Evolutionary conservation across 495 filamentous ascomycete genomes (phyloP), one percentile per base, ranked within the genome.

Genomic region (Cercophora scortea): DNA sequence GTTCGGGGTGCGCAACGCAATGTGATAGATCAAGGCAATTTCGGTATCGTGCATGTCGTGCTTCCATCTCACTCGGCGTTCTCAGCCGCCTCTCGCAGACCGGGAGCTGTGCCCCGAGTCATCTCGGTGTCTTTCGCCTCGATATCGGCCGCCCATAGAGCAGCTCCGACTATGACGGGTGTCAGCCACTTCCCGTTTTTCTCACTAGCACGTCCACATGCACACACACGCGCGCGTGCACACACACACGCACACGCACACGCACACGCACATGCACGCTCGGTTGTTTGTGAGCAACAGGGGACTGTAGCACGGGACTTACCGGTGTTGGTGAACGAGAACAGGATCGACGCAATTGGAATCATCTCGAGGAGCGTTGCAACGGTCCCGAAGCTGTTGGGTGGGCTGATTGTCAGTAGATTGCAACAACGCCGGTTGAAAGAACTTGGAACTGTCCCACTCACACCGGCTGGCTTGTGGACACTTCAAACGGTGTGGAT

Each of bases 91-190:
- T 80, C 79, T 45, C 71, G 71, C 49, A 84, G 60, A 6, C 63
- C 71, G 1, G 80, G 78, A 16, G 77, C 77, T 9, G 79, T 83
- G 34, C 69, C 72, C 47, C 68, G 56, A 32, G 65, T 63, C 74
- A 76, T 76, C 44, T 63, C 48, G 32, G 60, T 71, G 42, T 71
- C 73, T 54, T 72, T 78, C 53, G 79, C 76, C 69, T 97, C 93
- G 49, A 96, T 79, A 71, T 96, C 92, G 7, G 89, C 85, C 17
- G 93, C 91, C 90, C 90, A 98, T 32, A 98, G 73, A 16, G 90
- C 93, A 19, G 93, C 93, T 1, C 92, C 93, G 46, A 92, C 74
- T 74, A 33, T 50, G 32, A 13, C 15, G 47, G 18, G 35, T 49
- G 59, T 72, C 35, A 71, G 59, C 25, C 33, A 32, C 34, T 17